phyloP scores from a whole-genome alignment of 768 basidiomycete species.

The Phlebiopsis gigantea region DNA sequence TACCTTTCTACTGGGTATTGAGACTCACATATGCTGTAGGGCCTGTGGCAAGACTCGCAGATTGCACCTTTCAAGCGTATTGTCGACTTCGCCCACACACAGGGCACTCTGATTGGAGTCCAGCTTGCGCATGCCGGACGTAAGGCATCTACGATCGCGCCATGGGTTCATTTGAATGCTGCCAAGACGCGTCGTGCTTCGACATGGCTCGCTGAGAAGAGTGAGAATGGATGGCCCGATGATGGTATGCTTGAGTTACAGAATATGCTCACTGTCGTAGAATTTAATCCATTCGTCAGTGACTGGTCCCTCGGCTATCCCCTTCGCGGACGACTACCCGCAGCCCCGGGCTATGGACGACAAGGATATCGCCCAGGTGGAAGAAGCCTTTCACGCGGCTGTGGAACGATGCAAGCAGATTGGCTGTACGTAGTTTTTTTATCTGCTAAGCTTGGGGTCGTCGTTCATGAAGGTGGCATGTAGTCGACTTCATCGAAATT shows the following conservation, averaged over 20 bases:
- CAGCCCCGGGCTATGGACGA: slow-evolving; percentile 55
- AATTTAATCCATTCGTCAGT: slow-evolving; percentile 35
- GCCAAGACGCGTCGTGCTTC: slow-evolving; percentile 27
- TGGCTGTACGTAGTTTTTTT: slow-evolving; percentile 49
- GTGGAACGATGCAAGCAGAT: slow-evolving; percentile 48
- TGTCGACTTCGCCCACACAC: slow-evolving; percentile 67
- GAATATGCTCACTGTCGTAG: background rate
- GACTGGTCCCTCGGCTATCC: slow-evolving; percentile 52
- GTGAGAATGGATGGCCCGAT: slow-evolving; percentile 69
- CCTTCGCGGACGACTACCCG: slow-evolving; percentile 48
- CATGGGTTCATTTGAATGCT: slow-evolving; percentile 44
- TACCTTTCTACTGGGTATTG: background rate
- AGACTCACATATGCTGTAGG: slow-evolving; percentile 27
- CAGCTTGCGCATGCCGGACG: slow-evolving; percentile 74
- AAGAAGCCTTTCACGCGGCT: slow-evolving; percentile 55
- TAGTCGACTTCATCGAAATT: slow-evolving; percentile 68
- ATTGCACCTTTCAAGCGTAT: slow-evolving; percentile 65
- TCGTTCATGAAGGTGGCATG: background rate
- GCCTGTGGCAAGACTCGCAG: slow-evolving; percentile 74
- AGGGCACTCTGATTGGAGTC: slow-evolving; percentile 67
- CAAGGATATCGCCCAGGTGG: slow-evolving; percentile 48
- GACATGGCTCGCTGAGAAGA: slow-evolving; percentile 34
- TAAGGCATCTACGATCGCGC: slow-evolving; percentile 69
- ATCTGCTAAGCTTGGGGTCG: no score
- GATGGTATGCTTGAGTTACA: slow-evolving; percentile 34